Conservation (phyloP, 306 rosid genomes). For the Pterocarpus macrocarpus region DNA sequence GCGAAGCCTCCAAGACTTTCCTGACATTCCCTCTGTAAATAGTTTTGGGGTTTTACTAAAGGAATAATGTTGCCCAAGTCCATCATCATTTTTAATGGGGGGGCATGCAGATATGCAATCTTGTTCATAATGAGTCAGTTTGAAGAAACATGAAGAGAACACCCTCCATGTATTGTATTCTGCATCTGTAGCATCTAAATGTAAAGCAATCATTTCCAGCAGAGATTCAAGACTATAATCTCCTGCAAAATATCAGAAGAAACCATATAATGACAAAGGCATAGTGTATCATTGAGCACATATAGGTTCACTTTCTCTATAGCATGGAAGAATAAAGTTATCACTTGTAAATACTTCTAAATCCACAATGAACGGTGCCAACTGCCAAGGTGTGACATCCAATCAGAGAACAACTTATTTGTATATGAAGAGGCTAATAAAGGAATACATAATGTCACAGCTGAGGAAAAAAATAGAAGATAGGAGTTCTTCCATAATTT, state of each 20-base stretch:
- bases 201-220: conserved; percentile 77
- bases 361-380: no score
- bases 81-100: conserved; percentile 41
- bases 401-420: not conserved
- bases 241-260: conserved; percentile 64
- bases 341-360: conserved; percentile 3
- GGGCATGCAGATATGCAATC: conserved; percentile 66
- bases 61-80: conserved; percentile 34
- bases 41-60: conserved; percentile 57
- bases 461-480: not conserved
- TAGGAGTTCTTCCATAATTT: conserved; percentile 4
- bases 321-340: not conserved
- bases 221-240: conserved; percentile 65
- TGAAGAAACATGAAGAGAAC: conserved; percentile 72
- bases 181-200: conserved; percentile 77
- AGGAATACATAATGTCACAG: conserved; percentile 1
- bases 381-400: not conserved
- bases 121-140: conserved; percentile 59
- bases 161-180: conserved; percentile 69
- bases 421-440: conserved; percentile 3
- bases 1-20: conserved; percentile 76
- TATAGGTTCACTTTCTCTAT: not conserved
- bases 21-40: conserved; percentile 59
- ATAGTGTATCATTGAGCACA: conserved; percentile 18
- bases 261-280: conserved; percentile 29